Evolutionary conservation across 768 basidiomycete genomes (phyloP), one percentile per base, ranked within the genome.

Genomic region (Tulasnella sp.): DNA sequence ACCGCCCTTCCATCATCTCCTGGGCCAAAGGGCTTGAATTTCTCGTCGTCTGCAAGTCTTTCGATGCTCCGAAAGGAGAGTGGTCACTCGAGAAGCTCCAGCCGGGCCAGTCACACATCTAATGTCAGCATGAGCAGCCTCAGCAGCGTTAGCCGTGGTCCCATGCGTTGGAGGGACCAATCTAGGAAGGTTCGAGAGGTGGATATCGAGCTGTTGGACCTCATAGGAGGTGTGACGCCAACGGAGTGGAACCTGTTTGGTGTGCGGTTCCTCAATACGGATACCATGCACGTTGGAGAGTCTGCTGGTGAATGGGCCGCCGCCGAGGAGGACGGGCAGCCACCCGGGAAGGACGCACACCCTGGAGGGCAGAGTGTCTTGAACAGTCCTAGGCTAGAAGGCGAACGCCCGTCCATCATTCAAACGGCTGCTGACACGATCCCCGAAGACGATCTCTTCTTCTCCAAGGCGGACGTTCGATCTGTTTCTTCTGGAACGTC

Each of bases 11-110:
- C 50, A 7, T 21, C 29, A 15, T 34, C 35, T 2, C 50, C 50
- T 36, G 19, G 32, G 2, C 49, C 49, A 17, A 25, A 19, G 17
- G 42, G 32, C n/a, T 36, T 50, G 32, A 79, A 75, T 27, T 27
- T 48, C 17, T 19, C 32, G n/a, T 32, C 12, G 14, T 15, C 56
- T 48, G 29, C 31, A 9, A 58, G 29, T 58, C 19, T 48, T 6
- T 23, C 53, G 12, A 42, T 55, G 53, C 21, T 29, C n/a, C 17
- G 42, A 29, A 29, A 23, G 17, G 39, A 17, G 6, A 36, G 50
- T 40, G 14, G 29, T 29, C 40, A 57, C 25, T 48, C 59, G 37
- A 32, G 50, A 19, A 40, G 34, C n/a, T 35, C 23, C 46, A 34
- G 42, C 58, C 42, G 25, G 9, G 59, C 40, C n/a, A 50, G 35